Evolutionary conservation across 371 early-diverging fungal genomes (phyloP), one percentile per base, ranked within the genome.

Genomic region (Funneliformis caledonium): DNA sequence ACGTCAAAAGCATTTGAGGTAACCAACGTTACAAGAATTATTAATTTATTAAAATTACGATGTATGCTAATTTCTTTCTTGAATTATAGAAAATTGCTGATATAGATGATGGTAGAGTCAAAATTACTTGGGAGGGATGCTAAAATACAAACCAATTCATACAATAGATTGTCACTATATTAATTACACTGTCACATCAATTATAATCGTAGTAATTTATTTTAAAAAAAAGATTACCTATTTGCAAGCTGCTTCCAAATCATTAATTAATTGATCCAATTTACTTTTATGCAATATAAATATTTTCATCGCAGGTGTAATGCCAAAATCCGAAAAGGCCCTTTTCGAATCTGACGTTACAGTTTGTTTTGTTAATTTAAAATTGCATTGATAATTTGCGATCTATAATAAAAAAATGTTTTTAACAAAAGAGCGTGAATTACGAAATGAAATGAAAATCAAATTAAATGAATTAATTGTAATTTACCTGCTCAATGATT

Each of bases 241-340:
- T 45, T 72, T 72, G 19, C 80, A 79, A 52, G 80, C 82, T 42
- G 22, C 48, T 33, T 79, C 78, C 62, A 83, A 80, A 61, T 70
- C 81, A 31, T 87, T 83, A 37, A 93, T 84, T 8, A 95, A 82
- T 5, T 86, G 86, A 6, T 86, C 83, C 81, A 94, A 86, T 76
- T 93, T 92, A 76, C 87, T 82, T 59, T 86, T 85, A 73, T 90
- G 92, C 12, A 97, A 88, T 62, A 96, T 81, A 82, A 96, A 86
- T 48, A 96, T 87, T 65, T 93, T 88, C 33, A 96, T 87, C 5
- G 91, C 88, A 1, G 96, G 95, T 12, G 92, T 91, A 75, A 97
- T 91, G 5, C 97, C 97, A 82, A 90, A 91, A 59, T 97, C 97
- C 14, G 91, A 89, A 83, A 97, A 97, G 1, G 94, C 90, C 74